These are phyloP conservation scores for Pichia sp. DNA, from an alignment of 1,139 yeast species.

Conservation along the genomic window DNA sequence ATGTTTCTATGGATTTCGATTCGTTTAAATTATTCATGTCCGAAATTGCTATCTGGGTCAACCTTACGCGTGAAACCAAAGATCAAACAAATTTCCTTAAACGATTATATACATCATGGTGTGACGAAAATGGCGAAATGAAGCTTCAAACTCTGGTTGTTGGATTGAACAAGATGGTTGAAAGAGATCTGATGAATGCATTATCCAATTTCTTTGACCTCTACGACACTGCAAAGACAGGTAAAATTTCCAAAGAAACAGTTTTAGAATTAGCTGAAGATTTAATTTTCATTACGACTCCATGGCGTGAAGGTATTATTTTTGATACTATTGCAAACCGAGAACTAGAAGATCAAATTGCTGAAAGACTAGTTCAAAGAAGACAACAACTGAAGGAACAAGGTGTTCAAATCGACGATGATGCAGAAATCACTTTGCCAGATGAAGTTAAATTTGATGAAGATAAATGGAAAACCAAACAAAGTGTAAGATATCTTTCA, in stretches of 20 bases:
- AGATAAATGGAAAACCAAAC: conserved; percentile 64
- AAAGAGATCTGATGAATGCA: conserved; percentile 73
- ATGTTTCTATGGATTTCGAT: conserved; percentile 63
- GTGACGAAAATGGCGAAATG: conserved; percentile 46
- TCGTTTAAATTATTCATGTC: conserved; percentile 74
- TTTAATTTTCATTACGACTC: conserved; percentile 73
- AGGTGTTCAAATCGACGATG: conserved; percentile 29
- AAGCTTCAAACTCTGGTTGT: conserved; percentile 66
- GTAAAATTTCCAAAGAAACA: conserved; percentile 72
- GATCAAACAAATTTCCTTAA: conserved; percentile 50
- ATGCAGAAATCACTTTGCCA: conserved; percentile 49
- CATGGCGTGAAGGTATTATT: conserved; percentile 70
- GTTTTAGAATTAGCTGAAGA: conserved; percentile 88
- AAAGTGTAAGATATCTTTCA: conserved; percentile 75
- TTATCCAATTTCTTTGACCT: conserved; percentile 78
- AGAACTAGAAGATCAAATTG: conserved; percentile 63
- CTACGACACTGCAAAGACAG: conserved; percentile 62
- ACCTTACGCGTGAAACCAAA: conserved; percentile 32
- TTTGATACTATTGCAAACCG: conserved; percentile 60
- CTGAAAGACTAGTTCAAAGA: conserved; percentile 50
- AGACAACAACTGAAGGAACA: conserved; percentile 32
- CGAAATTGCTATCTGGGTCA: conserved; percentile 83
- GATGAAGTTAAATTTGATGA: conserved; percentile 59
- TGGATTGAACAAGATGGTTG: conserved; percentile 70
- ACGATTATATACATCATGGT: conserved; percentile 56